Base-by-base conservation (phyloP, 2,329 filamentous ascomycete genomes). In the Diplodia intermedia region DNA sequence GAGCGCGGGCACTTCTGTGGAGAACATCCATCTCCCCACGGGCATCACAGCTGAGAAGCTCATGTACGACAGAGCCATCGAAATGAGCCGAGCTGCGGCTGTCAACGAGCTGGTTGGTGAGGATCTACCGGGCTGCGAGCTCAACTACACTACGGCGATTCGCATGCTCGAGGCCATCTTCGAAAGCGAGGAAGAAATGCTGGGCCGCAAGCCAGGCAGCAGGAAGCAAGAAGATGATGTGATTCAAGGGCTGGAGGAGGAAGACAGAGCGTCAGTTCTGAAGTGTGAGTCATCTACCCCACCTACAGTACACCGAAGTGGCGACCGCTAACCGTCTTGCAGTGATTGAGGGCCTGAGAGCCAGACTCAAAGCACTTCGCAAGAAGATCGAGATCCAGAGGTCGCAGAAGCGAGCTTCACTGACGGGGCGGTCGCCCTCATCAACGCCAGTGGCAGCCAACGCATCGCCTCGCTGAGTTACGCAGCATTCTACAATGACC, bases 1-100 rank as follows among this genome's bases (percentile, higher is more conserved):
- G 15, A 84, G 84, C 3, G 82, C 89, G 67, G 86, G 85, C n/a
- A 68, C 66, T 7, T 89, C 90, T 18, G 86, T 88, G 2, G 92
- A 95, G 69, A 90, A 92, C 65, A 93, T 97, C 31, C 87, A 91
- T 57, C 85, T 99, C 31, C 97, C 92, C 15, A 89, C 92, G 2
- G 95, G 94, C 1, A 89, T 97, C 67, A 97, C 93, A 26, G 95
- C 95, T 0, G 95, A 98, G 82, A 97, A 94, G 80, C 84, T 99
- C 55, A 97, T 99, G 93, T 99, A 97, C 77, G 95, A 99, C 73
- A 91, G 95, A 56, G 95, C 95, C 0, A 83, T 98, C 26, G 95
- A 99, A 78, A 98, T 99, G 95, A 97, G 93, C 77, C 89, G 93
- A 65, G 89, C 92, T 4, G 94, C 95, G 8, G 95, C 95, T 8